phyloP scores from a whole-genome alignment of 371 early-diverging fungal species.

The Mortierella sp. region DNA sequence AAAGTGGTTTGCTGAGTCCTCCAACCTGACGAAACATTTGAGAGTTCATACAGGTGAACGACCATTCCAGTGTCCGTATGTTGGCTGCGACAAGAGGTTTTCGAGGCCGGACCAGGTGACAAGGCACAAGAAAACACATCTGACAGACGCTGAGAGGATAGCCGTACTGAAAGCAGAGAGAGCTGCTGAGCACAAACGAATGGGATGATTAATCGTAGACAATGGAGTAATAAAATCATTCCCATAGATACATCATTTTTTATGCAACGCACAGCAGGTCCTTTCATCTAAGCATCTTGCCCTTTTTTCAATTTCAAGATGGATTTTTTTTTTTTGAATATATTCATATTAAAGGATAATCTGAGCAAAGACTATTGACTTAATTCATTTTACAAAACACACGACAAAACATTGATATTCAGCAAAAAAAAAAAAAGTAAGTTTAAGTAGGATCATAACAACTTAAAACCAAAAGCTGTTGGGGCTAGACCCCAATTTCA shows the following conservation, averaged over 20 bases:
- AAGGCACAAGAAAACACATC: slow-evolving; percentile 63
- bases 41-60: slow-evolving; percentile 76
- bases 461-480: not conserved
- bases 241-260: not conserved
- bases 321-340: not conserved
- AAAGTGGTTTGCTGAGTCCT: slow-evolving; percentile 79
- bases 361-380: not conserved
- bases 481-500: slow-evolving; percentile 6
- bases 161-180: slow-evolving; percentile 22
- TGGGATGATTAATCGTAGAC: not conserved
- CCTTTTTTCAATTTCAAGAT: not conserved
- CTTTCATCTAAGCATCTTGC: not conserved
- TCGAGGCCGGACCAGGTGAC: slow-evolving; percentile 76
- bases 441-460: too few relatives aligned
- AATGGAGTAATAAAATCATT: not conserved
- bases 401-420: not conserved
- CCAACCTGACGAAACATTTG: slow-evolving; percentile 83
- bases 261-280: not conserved
- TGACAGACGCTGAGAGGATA: slow-evolving; percentile 16
- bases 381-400: not conserved
- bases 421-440: not conserved
- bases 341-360: too few relatives aligned
- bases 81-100: slow-evolving; percentile 74
- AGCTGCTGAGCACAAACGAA: slow-evolving; percentile 4
- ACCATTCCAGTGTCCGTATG: slow-evolving; percentile 70